Percentiles rank a stretch among this genome's conserved stretches.
Conservation (phyloP, 305 asterid genomes). For the Petunia hybrid region DNA sequence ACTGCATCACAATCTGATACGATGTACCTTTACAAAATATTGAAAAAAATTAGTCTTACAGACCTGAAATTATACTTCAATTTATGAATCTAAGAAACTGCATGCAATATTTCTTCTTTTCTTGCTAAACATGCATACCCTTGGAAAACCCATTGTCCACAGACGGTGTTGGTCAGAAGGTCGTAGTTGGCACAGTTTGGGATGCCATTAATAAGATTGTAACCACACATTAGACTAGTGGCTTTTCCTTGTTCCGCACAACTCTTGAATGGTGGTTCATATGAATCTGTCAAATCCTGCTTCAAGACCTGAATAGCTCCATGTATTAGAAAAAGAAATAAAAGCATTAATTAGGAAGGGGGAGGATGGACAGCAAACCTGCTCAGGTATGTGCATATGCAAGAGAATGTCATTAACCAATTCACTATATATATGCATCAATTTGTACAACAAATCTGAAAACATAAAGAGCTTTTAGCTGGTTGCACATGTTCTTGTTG, state of each 20-base stretch:
- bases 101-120: not conserved
- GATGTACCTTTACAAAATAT: constrained; percentile 51
- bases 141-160: constrained; percentile 70
- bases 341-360: not conserved
- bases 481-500: not conserved
- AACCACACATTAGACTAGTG: constrained; percentile 75
- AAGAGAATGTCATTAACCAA: not conserved
- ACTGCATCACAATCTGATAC: constrained; percentile 79
- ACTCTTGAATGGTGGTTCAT: constrained; percentile 74
- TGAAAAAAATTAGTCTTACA: not conserved
- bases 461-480: not conserved
- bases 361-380: not conserved
- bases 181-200: constrained; percentile 67
- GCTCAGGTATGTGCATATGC: not conserved
- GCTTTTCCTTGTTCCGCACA: constrained; percentile 70
- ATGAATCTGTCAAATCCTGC: constrained; percentile 81
- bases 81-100: not conserved
- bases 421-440: not conserved
- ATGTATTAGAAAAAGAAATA: not conserved
- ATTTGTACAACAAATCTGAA: no score
- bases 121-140: constrained; percentile 48
- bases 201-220: constrained; percentile 72
- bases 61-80: not conserved
- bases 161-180: constrained; percentile 61
- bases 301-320: constrained; percentile 54